Base-by-base conservation (phyloP, 768 basidiomycete genomes). In the Kockovaella imperatae region DNA sequence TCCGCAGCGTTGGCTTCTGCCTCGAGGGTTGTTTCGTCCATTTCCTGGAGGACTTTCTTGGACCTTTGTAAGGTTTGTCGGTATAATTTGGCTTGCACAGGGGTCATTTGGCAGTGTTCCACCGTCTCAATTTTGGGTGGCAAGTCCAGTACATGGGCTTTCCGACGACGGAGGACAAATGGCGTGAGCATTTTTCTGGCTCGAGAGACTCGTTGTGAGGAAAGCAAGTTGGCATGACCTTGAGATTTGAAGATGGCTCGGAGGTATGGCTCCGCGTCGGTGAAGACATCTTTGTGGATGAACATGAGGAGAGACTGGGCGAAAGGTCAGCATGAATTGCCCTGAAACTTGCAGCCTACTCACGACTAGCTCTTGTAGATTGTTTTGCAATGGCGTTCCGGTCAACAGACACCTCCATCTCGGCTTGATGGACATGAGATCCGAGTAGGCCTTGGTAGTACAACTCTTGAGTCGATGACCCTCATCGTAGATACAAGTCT, bases 181-280 rank as follows among this genome's bases (percentile, higher is more conserved):
- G 95, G 95, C 5, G 89, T 95, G 86, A 99, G 89, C 90, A 99
- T 96, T 70, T 88, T 89, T 74, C 96, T 93, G 5, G 95, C 95
- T 53, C 91, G 76, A 17, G 87, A 88, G 20, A 96, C 86, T 42
- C 95, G 85, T 67, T 91, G 85, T 64, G 87, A 84, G 3, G 93
- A 87, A 21, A 97, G 82, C 20, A 96, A 71, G 23, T 86, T 84
- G 42, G 86, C 83, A 61, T 91, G 87, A n/a, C 88, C 87, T 44
- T 69, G 67, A 5, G 87, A 87, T 70, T 95, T 97, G 79, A 99
- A 99, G 56, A 99, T 93, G 5, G 90, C 84, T 13, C 89, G 82
- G 15, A 99, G 75, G 4, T 83, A 80, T 23, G 80, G 82, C 64
- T 89, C 76, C 15, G 77, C 76, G 5, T 85, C 78, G 30, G 79